These are phyloP conservation scores for Xylaria sp. DNA, from an alignment of 2,329 filamentous ascomycete species.

Conservation along the genomic window DNA sequence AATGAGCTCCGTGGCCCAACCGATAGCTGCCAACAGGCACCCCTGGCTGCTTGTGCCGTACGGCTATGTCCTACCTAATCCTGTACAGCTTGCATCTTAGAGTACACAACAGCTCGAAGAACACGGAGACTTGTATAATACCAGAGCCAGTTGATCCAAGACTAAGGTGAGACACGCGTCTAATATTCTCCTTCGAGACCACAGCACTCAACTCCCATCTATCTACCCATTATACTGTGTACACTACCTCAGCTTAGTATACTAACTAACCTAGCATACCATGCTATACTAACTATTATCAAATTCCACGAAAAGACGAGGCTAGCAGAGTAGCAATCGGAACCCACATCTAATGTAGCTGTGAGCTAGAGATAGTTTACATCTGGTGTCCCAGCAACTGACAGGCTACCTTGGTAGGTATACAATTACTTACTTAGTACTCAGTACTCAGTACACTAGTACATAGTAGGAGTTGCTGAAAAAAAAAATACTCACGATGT, in stretches of 20 bases:
- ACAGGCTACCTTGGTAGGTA: slow-evolving; percentile 49
- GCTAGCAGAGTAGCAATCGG: slow-evolving; percentile 45
- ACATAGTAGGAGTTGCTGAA: slow-evolving; percentile 46
- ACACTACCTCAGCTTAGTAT: not conserved
- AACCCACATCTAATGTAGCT: slow-evolving; percentile 44
- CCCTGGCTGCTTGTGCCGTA: slow-evolving; percentile 46
- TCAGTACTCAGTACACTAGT: slow-evolving; percentile 34
- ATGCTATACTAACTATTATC: not conserved
- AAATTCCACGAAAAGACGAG: slow-evolving; percentile 41
- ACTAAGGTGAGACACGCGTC: slow-evolving; percentile 41
- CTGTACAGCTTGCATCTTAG: slow-evolving; percentile 32
- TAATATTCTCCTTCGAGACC: slow-evolving; percentile 15
- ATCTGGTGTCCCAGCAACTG: slow-evolving; percentile 49
- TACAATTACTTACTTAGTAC: too few relatives aligned
- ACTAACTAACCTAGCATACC: not conserved
- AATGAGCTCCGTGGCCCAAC: slow-evolving; percentile 40
- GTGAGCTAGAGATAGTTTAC: slow-evolving; percentile 41
- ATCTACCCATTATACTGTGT: not conserved
- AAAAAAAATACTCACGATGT: slow-evolving; percentile 35
- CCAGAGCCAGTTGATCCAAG: slow-evolving; percentile 19
- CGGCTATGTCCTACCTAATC: slow-evolving; percentile 38
- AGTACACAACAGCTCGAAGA: slow-evolving; percentile 42
- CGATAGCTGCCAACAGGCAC: slow-evolving; percentile 46
- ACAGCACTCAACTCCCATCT: slow-evolving; percentile 2
- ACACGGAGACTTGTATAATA: slow-evolving; percentile 39